Conservation (phyloP, 192 early-diverging fungal genomes). For the Entomortierella beljakovae region DNA sequence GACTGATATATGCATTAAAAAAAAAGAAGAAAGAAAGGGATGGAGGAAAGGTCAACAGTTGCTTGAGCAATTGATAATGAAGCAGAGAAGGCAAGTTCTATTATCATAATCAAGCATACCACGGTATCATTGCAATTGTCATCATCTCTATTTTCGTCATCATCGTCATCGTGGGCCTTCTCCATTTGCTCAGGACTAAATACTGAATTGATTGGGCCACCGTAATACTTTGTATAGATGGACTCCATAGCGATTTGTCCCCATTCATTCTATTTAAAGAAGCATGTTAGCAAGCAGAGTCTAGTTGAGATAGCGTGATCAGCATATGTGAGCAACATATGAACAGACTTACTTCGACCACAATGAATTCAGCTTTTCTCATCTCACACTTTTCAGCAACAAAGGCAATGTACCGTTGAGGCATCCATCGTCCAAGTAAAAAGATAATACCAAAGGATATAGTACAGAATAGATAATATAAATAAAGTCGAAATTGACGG, state of each 20-base stretch:
- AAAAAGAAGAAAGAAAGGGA: constrained; percentile 2
- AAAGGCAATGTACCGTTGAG: constrained; percentile 76
- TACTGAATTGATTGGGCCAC: constrained; percentile 75
- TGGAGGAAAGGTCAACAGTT: constrained; percentile 16
- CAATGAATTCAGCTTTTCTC: constrained; percentile 78
- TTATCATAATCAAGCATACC: constrained; percentile 16
- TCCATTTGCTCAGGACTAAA: constrained; percentile 67
- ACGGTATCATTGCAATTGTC: constrained; percentile 52
- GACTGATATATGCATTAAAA: constrained; percentile 9
- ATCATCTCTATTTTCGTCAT: constrained; percentile 39
- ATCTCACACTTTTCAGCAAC: constrained; percentile 74
- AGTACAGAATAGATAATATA: constrained; percentile 75
- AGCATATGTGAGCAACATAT: too few species aligned
- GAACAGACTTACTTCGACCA: constrained; percentile 66
- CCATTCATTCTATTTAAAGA: constrained; percentile 70
- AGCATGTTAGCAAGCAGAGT: too few species aligned
- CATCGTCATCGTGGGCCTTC: constrained; percentile 4
- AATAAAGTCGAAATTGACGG: constrained; percentile 56
- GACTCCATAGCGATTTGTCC: constrained; percentile 63
- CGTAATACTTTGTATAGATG: constrained; percentile 69
- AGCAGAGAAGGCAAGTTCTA: neutral
- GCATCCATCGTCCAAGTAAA: constrained; percentile 89
- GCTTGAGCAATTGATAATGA: neutral
- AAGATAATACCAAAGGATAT: constrained; percentile 78
- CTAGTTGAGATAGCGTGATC: neutral